Conservation (phyloP, 768 basidiomycete genomes). For the Tylopilus sp. region DNA sequence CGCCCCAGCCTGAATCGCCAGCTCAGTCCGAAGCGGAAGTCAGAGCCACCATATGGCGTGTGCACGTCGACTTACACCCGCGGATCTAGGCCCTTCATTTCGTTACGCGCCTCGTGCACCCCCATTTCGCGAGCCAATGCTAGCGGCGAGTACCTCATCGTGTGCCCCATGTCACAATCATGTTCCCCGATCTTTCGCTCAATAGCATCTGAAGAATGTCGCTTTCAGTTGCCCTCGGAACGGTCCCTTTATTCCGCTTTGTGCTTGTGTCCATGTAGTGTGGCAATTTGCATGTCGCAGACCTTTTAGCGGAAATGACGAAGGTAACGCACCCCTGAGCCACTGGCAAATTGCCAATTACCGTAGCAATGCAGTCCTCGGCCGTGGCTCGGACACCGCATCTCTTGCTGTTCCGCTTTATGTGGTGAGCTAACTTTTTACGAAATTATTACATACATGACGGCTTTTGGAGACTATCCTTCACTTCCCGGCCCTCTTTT, state of each 20-base stretch:
- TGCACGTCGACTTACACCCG: conserved; percentile 25
- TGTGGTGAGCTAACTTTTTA: conserved; percentile 27
- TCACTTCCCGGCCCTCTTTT: conserved; percentile 1
- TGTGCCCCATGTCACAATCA: background rate
- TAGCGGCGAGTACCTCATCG: conserved; percentile 9
- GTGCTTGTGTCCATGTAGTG: background rate
- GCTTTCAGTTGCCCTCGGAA: background rate
- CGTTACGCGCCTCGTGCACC: conserved; percentile 25
- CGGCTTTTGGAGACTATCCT: conserved; percentile 13
- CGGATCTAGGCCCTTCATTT: conserved; percentile 29
- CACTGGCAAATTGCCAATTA: conserved; percentile 20
- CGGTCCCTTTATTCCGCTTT: background rate
- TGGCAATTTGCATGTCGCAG: background rate
- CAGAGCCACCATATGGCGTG: conserved; percentile 16
- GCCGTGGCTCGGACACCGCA: conserved; percentile 4
- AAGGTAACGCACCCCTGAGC: background rate
- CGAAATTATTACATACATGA: conserved; percentile 32
- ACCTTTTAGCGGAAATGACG: conserved; percentile 1
- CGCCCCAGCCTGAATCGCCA: no score
- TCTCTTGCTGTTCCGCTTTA: conserved; percentile 15
- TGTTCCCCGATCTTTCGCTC: background rate
- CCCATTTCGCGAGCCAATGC: background rate
- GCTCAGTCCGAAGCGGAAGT: conserved; percentile 18
- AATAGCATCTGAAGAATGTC: background rate
- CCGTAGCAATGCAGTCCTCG: conserved; percentile 10